Percentiles rank a stretch among this genome's conserved stretches.
Evolutionary conservation across 345 rosid genomes (phyloP).

Genomic region (Carallia pectinifolia): DNA sequence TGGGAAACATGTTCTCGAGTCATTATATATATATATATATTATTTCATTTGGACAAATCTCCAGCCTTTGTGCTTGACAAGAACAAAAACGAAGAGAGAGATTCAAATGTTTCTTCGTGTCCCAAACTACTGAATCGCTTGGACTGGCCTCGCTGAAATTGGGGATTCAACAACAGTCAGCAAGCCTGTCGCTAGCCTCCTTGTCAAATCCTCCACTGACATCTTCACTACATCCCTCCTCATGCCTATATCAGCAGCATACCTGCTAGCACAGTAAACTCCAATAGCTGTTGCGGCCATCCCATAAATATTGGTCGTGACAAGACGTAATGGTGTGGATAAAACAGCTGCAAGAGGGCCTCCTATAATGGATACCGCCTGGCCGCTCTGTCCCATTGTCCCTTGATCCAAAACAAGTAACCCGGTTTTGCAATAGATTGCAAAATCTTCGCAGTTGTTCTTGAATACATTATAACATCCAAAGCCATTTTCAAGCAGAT

Average conservation of each 20-base stretch:
- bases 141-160: conserved; percentile 19
- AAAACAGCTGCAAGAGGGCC: conserved; percentile 82
- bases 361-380: conserved; percentile 65
- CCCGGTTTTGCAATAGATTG: conserved; percentile 85
- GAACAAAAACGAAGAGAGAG: not conserved
- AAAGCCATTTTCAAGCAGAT: conserved; percentile 75
- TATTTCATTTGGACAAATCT: no score
- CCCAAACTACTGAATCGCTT: not conserved
- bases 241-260: conserved; percentile 84
- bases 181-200: conserved; percentile 55
- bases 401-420: conserved; percentile 56
- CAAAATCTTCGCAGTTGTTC: conserved; percentile 82
- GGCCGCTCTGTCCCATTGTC: conserved; percentile 84
- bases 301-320: conserved; percentile 73
- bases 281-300: conserved; percentile 80
- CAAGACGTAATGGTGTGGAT: conserved; percentile 65
- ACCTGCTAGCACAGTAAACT: conserved; percentile 77
- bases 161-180: conserved; percentile 57
- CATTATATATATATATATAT: no score
- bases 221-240: conserved; percentile 76
- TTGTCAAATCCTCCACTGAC: conserved; percentile 66
- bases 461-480: conserved; percentile 81
- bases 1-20: no score
- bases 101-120: not conserved
- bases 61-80: not conserved